Conservation (phyloP, 2,329 filamentous ascomycete species). For the Ophiostoma piceae region DNA sequence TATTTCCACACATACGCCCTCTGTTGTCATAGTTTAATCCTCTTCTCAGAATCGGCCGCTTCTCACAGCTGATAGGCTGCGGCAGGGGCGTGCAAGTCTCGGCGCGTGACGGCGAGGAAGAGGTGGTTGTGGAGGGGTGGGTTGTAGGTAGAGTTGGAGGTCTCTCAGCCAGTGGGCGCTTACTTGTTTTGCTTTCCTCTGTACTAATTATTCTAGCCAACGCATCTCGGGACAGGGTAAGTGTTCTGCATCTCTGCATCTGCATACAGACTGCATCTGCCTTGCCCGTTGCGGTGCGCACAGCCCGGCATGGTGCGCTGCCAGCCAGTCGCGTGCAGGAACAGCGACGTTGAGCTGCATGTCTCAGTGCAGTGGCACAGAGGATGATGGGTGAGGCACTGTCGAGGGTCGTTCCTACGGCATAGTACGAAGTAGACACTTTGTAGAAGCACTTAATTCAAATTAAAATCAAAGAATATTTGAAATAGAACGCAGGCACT, state of each 20-base stretch:
- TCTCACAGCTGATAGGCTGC: conserved; percentile 16
- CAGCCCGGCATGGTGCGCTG: conserved; percentile 17
- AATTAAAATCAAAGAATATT: too few relatives aligned
- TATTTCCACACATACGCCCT: background rate
- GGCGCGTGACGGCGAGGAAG: conserved; percentile 17
- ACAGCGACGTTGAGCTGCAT: conserved; percentile 2
- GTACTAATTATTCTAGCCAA: conserved; percentile 1
- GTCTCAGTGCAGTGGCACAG: conserved; percentile 8
- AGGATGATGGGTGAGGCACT: background rate
- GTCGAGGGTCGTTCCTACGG: too few relatives aligned
- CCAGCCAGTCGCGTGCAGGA: conserved; percentile 20
- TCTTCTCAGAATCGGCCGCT: conserved; percentile 4
- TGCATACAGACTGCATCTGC: conserved; percentile 1
- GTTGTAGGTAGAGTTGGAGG: background rate
- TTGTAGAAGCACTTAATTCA: background rate
- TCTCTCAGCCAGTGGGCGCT: conserved; percentile 20
- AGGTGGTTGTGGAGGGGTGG: conserved; percentile 14
- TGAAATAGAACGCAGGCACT: background rate
- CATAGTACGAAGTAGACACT: too few relatives aligned
- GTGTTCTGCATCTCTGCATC: background rate
- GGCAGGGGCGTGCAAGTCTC: conserved; percentile 16
- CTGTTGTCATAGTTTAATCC: background rate
- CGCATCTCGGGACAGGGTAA: background rate
- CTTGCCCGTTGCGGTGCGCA: conserved; percentile 10
- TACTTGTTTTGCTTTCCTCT: too few relatives aligned